phyloP scores from a whole-genome alignment of 2,329 filamentous ascomycete species.

The Aspergillus novoparasiticus region DNA sequence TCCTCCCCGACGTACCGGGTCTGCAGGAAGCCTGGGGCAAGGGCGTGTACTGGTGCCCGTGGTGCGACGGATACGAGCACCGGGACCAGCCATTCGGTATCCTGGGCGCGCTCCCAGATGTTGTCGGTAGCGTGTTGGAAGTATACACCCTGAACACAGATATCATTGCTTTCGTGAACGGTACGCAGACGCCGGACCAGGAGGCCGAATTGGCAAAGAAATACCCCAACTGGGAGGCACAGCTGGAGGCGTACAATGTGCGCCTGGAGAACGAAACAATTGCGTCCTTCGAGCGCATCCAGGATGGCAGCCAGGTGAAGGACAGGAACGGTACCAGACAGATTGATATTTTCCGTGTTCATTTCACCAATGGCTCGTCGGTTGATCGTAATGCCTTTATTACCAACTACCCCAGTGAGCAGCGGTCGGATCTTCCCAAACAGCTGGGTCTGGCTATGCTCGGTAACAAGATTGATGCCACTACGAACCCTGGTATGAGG shows the following conservation, averaged over 20 bases:
- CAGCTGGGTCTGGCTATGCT: conserved; percentile 52
- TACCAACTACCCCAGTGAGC: conserved; percentile 51
- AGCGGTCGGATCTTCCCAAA: conserved; percentile 51
- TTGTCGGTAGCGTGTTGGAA: conserved; percentile 53
- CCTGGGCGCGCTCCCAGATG: conserved; percentile 49
- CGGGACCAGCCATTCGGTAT: conserved; percentile 61
- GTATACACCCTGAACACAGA: conserved; percentile 59
- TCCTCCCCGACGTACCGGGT: conserved; percentile 59
- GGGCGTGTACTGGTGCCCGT: conserved; percentile 66
- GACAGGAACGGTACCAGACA: conserved; percentile 38
- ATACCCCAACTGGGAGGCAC: conserved; percentile 53
- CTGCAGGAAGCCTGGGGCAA: conserved; percentile 59
- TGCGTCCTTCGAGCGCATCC: conserved; percentile 50
- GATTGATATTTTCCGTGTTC: conserved; percentile 58
- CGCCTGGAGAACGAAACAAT: conserved; percentile 61
- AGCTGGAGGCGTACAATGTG: conserved; percentile 55
- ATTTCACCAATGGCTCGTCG: conserved; percentile 51
- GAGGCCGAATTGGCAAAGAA: conserved; percentile 44
- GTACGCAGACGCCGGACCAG: conserved; percentile 54
- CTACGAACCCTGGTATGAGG: conserved; percentile 45
- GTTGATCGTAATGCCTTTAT: conserved; percentile 57
- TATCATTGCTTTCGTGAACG: conserved; percentile 62
- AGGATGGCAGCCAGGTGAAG: conserved; percentile 33
- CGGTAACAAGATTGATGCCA: conserved; percentile 49
- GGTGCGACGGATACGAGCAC: conserved; percentile 67